Percentiles rank a stretch among this genome's conserved stretches.
Conservation (phyloP, 106 monocot genomes). For the Posidonia australis region DNA sequence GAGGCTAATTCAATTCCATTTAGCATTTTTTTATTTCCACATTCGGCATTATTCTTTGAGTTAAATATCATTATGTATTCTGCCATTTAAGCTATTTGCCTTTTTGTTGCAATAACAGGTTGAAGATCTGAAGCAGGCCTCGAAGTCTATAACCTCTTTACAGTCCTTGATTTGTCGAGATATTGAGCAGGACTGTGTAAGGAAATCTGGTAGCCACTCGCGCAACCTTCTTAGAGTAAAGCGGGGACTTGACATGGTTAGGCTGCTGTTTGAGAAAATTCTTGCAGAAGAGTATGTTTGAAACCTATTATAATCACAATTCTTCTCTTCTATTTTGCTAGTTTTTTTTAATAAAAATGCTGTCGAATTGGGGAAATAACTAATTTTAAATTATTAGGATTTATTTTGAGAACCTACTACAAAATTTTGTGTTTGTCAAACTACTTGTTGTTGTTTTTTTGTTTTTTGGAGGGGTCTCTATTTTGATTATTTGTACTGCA, state of each 20-base stretch:
- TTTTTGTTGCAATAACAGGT: conserved; percentile 31
- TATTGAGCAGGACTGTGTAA: conserved; percentile 38
- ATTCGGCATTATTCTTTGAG: not conserved
- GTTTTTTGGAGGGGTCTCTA: too few species aligned
- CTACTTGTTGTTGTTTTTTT: too few species aligned
- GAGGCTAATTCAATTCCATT: not conserved
- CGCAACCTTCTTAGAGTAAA: conserved; percentile 89
- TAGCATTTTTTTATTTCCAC: not conserved
- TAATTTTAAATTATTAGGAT: too few species aligned
- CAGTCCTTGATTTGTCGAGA: conserved; percentile 54
- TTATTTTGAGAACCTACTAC: too few species aligned
- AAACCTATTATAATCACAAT: not conserved
- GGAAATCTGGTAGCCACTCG: conserved; percentile 66
- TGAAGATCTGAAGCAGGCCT: conserved; percentile 58
- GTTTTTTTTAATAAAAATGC: too few species aligned
- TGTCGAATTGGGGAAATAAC: too few species aligned
- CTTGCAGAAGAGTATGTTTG: conserved; percentile 55
- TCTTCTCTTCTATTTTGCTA: not conserved
- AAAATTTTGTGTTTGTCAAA: too few species aligned
- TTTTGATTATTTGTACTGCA: too few species aligned
- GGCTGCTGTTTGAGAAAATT: conserved; percentile 78
- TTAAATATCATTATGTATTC: too few species aligned
- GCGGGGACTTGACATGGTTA: conserved; percentile 90
- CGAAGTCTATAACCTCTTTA: conserved; percentile 55
- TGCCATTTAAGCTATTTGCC: too few species aligned